phyloP scores from a whole-genome alignment of 2,329 filamentous ascomycete species.

The Clonostachys rhizophaga region DNA sequence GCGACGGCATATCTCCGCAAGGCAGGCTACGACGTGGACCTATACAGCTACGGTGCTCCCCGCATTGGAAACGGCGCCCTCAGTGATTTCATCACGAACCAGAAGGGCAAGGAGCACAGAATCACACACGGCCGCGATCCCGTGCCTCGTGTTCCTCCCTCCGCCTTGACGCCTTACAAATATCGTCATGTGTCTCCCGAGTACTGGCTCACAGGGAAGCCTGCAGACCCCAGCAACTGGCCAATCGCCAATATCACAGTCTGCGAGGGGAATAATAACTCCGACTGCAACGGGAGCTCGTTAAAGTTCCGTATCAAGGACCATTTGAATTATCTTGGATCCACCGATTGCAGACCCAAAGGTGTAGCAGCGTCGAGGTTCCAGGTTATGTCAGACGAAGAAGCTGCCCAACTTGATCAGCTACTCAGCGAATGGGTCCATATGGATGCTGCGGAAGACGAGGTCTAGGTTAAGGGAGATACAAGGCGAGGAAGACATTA shows the following conservation, averaged over 20 bases:
- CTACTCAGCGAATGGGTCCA: no score
- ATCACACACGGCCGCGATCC: conserved; percentile 65
- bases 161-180: conserved; percentile 35
- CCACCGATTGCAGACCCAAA: no score
- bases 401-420: no score
- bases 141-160: conserved; percentile 58
- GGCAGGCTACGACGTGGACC: conserved; percentile 36
- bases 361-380: no score
- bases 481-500: no score
- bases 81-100: conserved; percentile 45
- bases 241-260: conserved; percentile 30
- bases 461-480: no score
- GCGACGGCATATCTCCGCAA: conserved; percentile 51
- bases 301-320: conserved; percentile 34
- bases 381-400: no score
- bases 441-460: no score
- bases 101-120: conserved; percentile 51
- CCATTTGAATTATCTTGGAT: conserved; percentile 19
- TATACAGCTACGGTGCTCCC: conserved; percentile 65
- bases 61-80: conserved; percentile 58
- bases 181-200: conserved; percentile 67
- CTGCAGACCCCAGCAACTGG: conserved; percentile 28
- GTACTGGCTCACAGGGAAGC: conserved; percentile 49
- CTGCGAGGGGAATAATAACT: conserved; percentile 42
- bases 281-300: conserved; percentile 36